phyloP scores from a whole-genome alignment of 1,284 basidiomycete genomes.

The Mycosarcoma mackinlayi region DNA sequence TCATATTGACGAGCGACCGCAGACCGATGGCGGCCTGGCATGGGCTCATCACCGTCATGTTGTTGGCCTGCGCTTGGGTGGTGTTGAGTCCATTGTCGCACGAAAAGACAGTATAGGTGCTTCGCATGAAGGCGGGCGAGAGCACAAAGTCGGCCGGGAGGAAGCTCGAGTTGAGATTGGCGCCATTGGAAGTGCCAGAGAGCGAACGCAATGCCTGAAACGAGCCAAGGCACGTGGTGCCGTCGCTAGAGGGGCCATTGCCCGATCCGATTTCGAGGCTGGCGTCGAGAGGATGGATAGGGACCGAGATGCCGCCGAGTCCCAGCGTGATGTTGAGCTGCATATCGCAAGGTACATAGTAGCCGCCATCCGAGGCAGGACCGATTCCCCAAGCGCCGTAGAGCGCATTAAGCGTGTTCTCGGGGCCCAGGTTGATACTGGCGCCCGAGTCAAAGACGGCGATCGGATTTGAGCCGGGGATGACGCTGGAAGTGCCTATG shows the following conservation, averaged over 20 bases:
- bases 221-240: conserved; percentile 54
- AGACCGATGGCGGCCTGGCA: conserved; percentile 53
- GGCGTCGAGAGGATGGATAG: conserved; percentile 62
- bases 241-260: conserved; percentile 25
- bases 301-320: conserved; percentile 46
- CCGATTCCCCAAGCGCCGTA: conserved; percentile 62
- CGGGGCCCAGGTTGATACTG: conserved; percentile 53
- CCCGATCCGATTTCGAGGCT: conserved; percentile 33
- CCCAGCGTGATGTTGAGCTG: conserved; percentile 56
- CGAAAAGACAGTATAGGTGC: conserved; percentile 57
- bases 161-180: conserved; percentile 35
- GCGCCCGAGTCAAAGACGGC: conserved; percentile 56
- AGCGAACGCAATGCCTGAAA: conserved; percentile 56
- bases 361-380: conserved; percentile 53
- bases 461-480: conserved; percentile 36
- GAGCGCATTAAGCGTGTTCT: conserved; percentile 52
- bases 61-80: conserved; percentile 16
- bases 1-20: conserved; percentile 50
- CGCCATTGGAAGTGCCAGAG: conserved; percentile 31
- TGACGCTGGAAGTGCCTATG: conserved; percentile 37
- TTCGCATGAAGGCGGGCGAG: conserved; percentile 58
- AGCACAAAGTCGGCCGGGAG: conserved; percentile 60
- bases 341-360: conserved; percentile 59
- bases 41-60: conserved; percentile 36
- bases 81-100: conserved; percentile 48